phyloP scores from a whole-genome alignment of 1,139 yeast species.

The Taphrina populina region DNA sequence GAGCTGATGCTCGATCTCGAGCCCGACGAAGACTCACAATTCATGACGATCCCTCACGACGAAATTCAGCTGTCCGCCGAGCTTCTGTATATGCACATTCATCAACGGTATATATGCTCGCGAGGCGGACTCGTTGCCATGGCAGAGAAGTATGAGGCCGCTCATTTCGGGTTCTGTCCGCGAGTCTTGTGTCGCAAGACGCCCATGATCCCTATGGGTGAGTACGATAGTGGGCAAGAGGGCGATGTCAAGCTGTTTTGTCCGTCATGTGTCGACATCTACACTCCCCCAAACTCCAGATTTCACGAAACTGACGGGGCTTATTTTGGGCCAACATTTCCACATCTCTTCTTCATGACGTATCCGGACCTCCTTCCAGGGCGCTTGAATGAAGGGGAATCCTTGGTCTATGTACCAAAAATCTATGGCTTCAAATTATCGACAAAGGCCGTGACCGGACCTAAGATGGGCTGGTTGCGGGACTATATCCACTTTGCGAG shows the following conservation, averaged over 20 bases:
- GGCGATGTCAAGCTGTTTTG: constrained; percentile 91
- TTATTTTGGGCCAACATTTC: constrained; percentile 92
- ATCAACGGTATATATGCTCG: constrained; percentile 84
- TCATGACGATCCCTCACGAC: too few relatives aligned
- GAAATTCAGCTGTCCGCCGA: too few relatives aligned
- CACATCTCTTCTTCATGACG: constrained; percentile 85
- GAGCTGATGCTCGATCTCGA: constrained; percentile 87
- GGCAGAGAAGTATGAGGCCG: constrained; percentile 83
- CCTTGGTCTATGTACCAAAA: constrained; percentile 43
- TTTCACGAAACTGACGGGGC: constrained; percentile 92
- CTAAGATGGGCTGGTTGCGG: constrained; percentile 93
- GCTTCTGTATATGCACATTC: constrained; percentile 85
- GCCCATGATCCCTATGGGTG: constrained; percentile 87
- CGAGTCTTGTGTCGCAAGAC: constrained; percentile 88
- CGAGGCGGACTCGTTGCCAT: constrained; percentile 87
- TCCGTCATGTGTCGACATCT: constrained; percentile 90
- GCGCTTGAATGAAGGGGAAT: constrained; percentile 1
- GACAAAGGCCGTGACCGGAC: constrained; percentile 75
- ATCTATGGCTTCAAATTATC: constrained; percentile 84
- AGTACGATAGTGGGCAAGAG: constrained; percentile 84
- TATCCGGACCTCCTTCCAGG: constrained; percentile 64
- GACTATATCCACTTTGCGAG: not conserved
- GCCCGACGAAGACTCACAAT: constrained; percentile 41
- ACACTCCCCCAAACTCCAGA: constrained; percentile 79
- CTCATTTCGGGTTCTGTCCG: constrained; percentile 90